Percentiles rank a stretch among this genome's conserved stretches.
Conservation (phyloP, 495 filamentous ascomycete genomes). For the Aeminium ludgeri region DNA sequence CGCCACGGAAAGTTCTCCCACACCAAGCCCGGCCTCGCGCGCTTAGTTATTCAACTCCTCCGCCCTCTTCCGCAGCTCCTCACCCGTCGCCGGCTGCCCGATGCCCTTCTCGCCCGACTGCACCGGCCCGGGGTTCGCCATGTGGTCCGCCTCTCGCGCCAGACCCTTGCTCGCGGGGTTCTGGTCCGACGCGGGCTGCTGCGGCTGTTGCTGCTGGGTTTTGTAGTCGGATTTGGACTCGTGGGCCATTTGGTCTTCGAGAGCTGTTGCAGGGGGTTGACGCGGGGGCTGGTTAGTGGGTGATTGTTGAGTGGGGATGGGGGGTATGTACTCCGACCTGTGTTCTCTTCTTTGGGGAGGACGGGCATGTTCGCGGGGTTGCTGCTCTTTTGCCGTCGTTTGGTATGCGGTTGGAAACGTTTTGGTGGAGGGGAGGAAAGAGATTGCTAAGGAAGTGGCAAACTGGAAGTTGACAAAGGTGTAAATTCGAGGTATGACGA, state of each 20-base stretch:
- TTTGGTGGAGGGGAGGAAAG: too few relatives aligned
- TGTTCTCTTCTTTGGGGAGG: conserved; percentile 27
- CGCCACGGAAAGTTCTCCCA: too few relatives aligned
- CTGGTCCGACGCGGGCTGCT: conserved; percentile 2
- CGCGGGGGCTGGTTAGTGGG: too few relatives aligned
- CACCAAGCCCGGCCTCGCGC: too few relatives aligned
- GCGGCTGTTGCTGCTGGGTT: conserved; percentile 14
- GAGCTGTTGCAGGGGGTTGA: conserved; percentile 10
- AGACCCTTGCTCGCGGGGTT: conserved; percentile 8
- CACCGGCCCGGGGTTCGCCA: conserved; percentile 23
- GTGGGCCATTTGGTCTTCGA: conserved; percentile 24
- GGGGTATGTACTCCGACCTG: conserved; percentile 15
- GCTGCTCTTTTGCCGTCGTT: background rate
- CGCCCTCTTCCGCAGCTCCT: conserved; percentile 25
- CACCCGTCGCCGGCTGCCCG: conserved; percentile 34
- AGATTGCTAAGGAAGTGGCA: too few relatives aligned
- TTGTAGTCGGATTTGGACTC: conserved; percentile 21
- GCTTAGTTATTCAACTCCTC: conserved; percentile 27
- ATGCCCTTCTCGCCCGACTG: conserved; percentile 31
- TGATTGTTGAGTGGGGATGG: background rate
- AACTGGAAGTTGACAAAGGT: too few relatives aligned
- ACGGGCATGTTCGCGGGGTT: conserved; percentile 24
- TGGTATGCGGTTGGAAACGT: too few relatives aligned
- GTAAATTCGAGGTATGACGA: too few relatives aligned
- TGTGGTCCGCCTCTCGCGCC: conserved; percentile 12